Evolutionary conservation across 257 asterid species (phyloP).

Genomic region (Petunia axillaris): DNA sequence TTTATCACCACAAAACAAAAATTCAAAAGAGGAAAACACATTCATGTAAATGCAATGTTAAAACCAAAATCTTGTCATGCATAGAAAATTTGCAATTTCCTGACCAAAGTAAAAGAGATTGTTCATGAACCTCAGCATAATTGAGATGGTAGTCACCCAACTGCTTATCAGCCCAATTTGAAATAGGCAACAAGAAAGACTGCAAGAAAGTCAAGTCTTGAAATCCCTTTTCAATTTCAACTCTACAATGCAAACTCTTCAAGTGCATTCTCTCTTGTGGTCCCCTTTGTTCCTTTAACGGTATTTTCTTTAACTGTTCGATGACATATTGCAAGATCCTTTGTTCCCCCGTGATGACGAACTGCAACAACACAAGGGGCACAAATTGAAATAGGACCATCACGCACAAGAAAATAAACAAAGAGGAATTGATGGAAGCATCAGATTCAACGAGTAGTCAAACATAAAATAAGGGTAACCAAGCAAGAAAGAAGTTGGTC

Average conservation of each 20-base stretch:
- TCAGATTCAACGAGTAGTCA: background rate
- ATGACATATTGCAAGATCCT: conserved; percentile 79
- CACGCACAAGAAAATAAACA: background rate
- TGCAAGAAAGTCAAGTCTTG: conserved; percentile 83
- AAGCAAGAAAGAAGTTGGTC: conserved; percentile 5
- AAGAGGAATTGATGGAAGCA: conserved; percentile 15
- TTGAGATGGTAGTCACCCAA: conserved; percentile 84
- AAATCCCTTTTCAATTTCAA: conserved; percentile 68
- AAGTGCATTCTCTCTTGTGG: conserved; percentile 89
- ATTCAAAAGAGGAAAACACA: background rate
- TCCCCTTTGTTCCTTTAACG: conserved; percentile 94
- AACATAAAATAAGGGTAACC: conserved; percentile 19
- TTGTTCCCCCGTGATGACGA: conserved; percentile 87
- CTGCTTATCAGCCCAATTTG: conserved; percentile 90
- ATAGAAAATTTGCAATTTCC: background rate
- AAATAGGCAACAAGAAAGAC: conserved; percentile 80
- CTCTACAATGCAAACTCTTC: conserved; percentile 81
- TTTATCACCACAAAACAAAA: background rate
- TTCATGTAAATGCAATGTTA: background rate
- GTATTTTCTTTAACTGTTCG: conserved; percentile 84
- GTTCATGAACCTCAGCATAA: conserved; percentile 71
- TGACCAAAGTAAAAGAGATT: conserved; percentile 5
- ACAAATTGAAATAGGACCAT: conserved; percentile 24
- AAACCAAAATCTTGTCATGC: background rate
- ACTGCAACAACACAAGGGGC: conserved; percentile 49